Conservation (phyloP, 441 rosid species). For the Lepidium campestre region DNA sequence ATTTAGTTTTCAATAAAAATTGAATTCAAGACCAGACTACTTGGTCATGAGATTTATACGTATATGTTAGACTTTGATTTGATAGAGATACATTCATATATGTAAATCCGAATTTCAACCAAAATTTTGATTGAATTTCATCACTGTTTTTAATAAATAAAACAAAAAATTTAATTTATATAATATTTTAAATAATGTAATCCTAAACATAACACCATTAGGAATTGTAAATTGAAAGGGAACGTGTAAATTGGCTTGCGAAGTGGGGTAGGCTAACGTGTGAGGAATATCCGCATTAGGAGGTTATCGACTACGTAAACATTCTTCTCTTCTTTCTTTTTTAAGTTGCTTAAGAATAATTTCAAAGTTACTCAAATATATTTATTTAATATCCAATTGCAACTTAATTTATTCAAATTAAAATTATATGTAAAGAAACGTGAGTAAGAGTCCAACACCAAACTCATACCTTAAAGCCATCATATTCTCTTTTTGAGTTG, state of each 20-base stretch:
- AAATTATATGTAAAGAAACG: constrained; percentile 17
- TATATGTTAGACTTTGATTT: not conserved
- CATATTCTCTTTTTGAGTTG: constrained; percentile 16
- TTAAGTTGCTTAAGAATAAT: constrained; percentile 27
- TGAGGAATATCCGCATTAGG: constrained; percentile 14
- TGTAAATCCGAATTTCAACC: no score
- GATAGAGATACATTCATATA: not conserved
- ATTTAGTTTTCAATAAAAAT: no score
- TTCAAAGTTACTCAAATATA: constrained; percentile 6
- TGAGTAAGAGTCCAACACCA: constrained; percentile 28
- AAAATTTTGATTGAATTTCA: no score
- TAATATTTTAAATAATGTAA: no score
- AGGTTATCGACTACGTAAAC: constrained; percentile 29
- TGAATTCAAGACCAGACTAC: no score
- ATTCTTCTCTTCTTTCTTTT: constrained; percentile 10
- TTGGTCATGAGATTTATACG: no score
- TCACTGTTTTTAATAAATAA: no score
- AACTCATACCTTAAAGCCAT: constrained; percentile 28
- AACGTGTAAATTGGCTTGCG: constrained; percentile 10
- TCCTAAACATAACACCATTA: no score
- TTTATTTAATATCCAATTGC: not conserved
- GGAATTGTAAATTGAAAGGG: constrained; percentile 1
- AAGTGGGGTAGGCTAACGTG: constrained; percentile 17
- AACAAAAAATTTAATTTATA: no score
- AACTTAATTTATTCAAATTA: not conserved